phyloP scores from a whole-genome alignment of 495 filamentous ascomycete species.

The Echria macrotheca region DNA sequence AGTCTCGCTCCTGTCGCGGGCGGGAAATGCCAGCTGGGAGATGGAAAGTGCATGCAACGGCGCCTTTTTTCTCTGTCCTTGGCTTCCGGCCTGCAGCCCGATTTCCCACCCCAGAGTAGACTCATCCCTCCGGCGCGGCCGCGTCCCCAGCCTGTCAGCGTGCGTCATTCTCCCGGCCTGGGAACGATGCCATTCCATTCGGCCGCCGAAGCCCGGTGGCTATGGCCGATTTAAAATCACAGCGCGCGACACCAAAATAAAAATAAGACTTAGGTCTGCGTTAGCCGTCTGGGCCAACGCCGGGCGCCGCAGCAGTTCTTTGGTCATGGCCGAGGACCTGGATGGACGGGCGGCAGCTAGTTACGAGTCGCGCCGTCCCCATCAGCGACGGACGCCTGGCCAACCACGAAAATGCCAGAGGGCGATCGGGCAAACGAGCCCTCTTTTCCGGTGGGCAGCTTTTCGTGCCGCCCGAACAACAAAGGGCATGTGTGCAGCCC shows the following conservation, averaged over 20 bases:
- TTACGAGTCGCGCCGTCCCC: conserved; percentile 2
- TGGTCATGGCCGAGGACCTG: too few species aligned
- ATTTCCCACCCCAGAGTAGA: conserved; percentile 2
- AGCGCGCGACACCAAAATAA: too few species aligned
- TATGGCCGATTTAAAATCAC: too few species aligned
- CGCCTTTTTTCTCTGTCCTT: conserved; percentile 8
- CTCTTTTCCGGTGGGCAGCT: not conserved
- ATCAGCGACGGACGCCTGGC: not conserved
- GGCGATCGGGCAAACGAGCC: not conserved
- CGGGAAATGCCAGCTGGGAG: not conserved
- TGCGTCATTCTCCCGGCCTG: too few species aligned
- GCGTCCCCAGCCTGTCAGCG: conserved; percentile 4
- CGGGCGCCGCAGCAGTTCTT: too few species aligned
- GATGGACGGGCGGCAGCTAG: not conserved
- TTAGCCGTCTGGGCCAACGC: too few species aligned
- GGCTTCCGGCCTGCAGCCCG: conserved; percentile 8
- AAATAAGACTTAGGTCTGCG: too few species aligned
- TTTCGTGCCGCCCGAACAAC: not conserved
- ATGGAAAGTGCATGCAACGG: not conserved
- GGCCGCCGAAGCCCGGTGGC: too few species aligned
- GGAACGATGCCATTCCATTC: too few species aligned
- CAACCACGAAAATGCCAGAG: conserved; percentile 1
- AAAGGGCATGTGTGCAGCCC: not conserved
- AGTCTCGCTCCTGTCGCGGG: not conserved
- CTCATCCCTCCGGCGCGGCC: conserved; percentile 8